Evolutionary conservation across 2,329 filamentous ascomycete species (phyloP).

Genomic region (Trichoderma atroviride): DNA sequence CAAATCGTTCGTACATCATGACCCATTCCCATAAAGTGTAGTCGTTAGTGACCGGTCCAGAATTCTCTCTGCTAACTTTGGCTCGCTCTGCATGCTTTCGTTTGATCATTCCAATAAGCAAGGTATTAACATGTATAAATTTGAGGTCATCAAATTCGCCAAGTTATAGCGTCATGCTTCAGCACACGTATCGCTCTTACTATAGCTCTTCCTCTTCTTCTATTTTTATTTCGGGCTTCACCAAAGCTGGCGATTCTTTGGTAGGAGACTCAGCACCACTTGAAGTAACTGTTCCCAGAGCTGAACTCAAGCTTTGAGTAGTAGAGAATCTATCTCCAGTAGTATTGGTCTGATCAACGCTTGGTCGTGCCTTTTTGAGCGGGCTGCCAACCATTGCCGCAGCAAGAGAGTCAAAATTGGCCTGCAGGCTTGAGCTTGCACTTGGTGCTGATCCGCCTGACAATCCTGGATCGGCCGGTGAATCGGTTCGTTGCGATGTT

Average conservation of each 20-base stretch:
- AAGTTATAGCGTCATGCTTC: constrained; percentile 11
- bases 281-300: constrained; percentile 39
- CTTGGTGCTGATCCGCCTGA: constrained; percentile 31
- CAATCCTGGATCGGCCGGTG: constrained; percentile 35
- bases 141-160: neutral
- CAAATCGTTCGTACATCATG: constrained; percentile 26
- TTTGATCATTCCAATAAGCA: constrained; percentile 22
- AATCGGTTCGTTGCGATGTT: constrained; percentile 44
- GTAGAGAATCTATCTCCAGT: constrained; percentile 34
- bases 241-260: constrained; percentile 31
- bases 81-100: constrained; percentile 15
- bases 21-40: constrained; percentile 13
- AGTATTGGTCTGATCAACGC: constrained; percentile 42
- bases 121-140: constrained; percentile 8
- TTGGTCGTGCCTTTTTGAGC: constrained; percentile 74
- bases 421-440: constrained; percentile 32
- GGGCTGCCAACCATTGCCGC: constrained; percentile 64
- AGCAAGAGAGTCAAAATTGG: constrained; percentile 39
- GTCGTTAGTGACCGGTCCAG: constrained; percentile 6
- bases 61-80: neutral
- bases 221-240: constrained; percentile 34
- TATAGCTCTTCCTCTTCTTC: constrained; percentile 48
- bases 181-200: constrained; percentile 2
- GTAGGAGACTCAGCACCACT: constrained; percentile 30
- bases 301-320: constrained; percentile 42